Percentiles rank a stretch among this genome's conserved stretches.
Conservation (phyloP, 352 stramenopile species). For the Blastocystis sp. region DNA sequence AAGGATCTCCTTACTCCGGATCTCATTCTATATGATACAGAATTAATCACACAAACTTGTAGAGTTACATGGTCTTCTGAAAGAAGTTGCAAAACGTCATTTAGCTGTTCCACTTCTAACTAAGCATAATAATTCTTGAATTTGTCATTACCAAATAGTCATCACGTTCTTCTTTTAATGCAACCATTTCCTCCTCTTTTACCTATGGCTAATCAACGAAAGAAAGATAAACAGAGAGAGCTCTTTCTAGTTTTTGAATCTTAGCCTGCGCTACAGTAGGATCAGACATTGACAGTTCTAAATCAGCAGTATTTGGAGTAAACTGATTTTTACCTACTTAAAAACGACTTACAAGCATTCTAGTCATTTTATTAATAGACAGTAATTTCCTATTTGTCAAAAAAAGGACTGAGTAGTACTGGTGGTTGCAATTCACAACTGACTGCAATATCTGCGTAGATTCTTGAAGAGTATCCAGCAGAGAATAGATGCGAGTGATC, state of each 20-base stretch:
- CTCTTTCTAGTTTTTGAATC: background rate
- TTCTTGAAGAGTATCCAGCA: background rate
- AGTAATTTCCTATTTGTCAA: background rate
- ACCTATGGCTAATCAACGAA: background rate
- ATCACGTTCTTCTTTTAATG: background rate
- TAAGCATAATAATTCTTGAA: background rate
- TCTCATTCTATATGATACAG: background rate
- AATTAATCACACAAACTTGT: background rate
- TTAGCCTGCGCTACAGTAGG: background rate
- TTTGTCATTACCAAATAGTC: background rate
- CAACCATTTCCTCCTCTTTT: background rate
- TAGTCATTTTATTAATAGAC: background rate
- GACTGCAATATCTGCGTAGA: background rate
- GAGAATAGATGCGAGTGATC: background rate
- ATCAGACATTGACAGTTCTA: background rate
- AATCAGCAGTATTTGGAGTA: background rate
- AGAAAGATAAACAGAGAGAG: background rate
- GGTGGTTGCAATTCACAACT: background rate
- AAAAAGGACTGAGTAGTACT: background rate
- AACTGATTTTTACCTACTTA: background rate
- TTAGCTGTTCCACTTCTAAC: conserved; percentile 1
- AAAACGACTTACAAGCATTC: background rate
- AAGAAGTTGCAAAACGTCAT: background rate
- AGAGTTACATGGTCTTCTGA: background rate
- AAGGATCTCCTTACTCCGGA: background rate